Evolutionary conservation across 441 rosid genomes (phyloP).

Genomic region (Pelargonium cotyledonis): DNA sequence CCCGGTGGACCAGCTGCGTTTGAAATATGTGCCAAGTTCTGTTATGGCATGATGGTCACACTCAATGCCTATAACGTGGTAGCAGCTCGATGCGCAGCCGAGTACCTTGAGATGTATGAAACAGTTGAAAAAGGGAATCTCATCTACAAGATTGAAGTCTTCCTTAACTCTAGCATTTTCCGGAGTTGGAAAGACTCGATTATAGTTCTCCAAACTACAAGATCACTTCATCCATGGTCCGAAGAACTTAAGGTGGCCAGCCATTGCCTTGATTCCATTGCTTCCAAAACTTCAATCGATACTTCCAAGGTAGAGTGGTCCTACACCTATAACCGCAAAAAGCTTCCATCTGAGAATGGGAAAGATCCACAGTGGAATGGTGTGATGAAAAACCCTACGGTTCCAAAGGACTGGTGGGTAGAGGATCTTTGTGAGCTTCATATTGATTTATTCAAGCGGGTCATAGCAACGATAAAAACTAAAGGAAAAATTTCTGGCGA

Average conservation of each 20-base stretch:
- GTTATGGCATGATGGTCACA: constrained; percentile 86
- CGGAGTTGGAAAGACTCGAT: constrained; percentile 96
- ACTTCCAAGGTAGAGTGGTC: constrained; percentile 79
- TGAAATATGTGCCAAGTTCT: constrained; percentile 91
- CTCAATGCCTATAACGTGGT: constrained; percentile 82
- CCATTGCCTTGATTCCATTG: constrained; percentile 78
- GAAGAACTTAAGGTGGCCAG: constrained; percentile 81
- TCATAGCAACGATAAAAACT: constrained; percentile 53
- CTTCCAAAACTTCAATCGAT: constrained; percentile 71
- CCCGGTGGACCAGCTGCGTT: constrained; percentile 91
- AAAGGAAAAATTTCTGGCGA: constrained; percentile 74
- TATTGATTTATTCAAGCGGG: constrained; percentile 62
- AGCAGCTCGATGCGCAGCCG: constrained; percentile 86
- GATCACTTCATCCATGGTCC: constrained; percentile 73
- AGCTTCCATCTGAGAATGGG: constrained; percentile 35
- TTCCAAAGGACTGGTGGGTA: constrained; percentile 97
- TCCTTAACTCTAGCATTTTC: constrained; percentile 77
- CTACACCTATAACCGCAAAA: constrained; percentile 75
- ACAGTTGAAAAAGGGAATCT: constrained; percentile 75
- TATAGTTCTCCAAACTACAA: constrained; percentile 80
- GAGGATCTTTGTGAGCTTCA: constrained; percentile 90
- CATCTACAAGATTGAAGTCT: constrained; percentile 76
- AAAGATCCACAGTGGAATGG: constrained; percentile 35
- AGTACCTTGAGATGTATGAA: constrained; percentile 92
- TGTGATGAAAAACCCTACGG: constrained; percentile 20